Evolutionary conservation across 306 rosid species (phyloP), one percentile per base, ranked within the genome.

Genomic region (Quercus alba): DNA sequence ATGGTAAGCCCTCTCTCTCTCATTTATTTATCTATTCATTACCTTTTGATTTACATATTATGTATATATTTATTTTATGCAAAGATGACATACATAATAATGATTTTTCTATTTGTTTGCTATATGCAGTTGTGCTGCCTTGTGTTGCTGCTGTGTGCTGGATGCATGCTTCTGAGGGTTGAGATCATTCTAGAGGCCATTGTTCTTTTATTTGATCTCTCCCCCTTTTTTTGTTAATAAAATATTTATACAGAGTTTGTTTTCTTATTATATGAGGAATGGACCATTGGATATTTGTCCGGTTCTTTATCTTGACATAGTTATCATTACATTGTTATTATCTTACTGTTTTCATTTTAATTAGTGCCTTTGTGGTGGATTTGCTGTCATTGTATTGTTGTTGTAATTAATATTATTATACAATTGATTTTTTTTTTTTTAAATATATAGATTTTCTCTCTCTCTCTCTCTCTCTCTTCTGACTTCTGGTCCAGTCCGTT

Each of bases 151-250:
- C 46, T 38, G 46, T 63, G 78, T 72, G 35, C 81, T 93, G 94
- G 97, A 93, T 46, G 90, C 88, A 0, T 93, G 98, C 85, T 91
- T 84, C 82, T 93, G 78, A 81, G 78, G 67, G 30, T 23, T 26
- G 35, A 12, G 8, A 76, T 62, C 41, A 70, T 33, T 44, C 25
- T 46, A 54, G n/a, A 52, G 44, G 46, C 46, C 11, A 14, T 15
- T 19, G 23, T 59, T 59, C 59, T 51, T 69, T 69, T 38, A 66
- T 69, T 59, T n/a, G 19, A 14, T 41, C n/a, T 69, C 4, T 0
- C 11, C 46, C 28, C 23, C 26, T 28, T 14, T 3, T 7, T 5
- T 44, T 56, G 11, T 6, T 0, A 38, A 38, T 38, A 38, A 38
- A 38, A 38, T 38, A 38, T 44, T 41, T 12, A n/a, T 55, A 46